These are phyloP conservation scores for Diaporthe destruens DNA, from an alignment of 2,329 filamentous ascomycete species.

Conservation along the genomic window DNA sequence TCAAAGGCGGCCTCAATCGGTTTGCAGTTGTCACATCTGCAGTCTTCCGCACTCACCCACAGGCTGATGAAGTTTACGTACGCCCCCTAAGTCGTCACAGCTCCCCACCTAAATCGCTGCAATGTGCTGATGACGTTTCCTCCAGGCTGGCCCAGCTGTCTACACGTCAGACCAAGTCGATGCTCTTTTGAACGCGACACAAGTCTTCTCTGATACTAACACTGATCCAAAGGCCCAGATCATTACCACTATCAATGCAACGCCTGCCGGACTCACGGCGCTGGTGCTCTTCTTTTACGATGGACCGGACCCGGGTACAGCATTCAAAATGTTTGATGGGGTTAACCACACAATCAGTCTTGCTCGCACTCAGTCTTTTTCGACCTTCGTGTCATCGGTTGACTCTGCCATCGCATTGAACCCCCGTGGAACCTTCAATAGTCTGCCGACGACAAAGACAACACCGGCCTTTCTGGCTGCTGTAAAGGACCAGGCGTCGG, in stretches of 20 bases:
- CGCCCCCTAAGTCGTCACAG: neutral
- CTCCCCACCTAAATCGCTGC: neutral
- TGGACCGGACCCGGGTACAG: constrained; percentile 45
- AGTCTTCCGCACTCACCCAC: constrained; percentile 43
- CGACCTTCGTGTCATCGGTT: constrained; percentile 42
- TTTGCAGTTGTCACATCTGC: constrained; percentile 48
- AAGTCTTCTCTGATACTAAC: constrained; percentile 45
- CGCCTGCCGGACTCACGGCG: constrained; percentile 31
- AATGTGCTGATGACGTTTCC: neutral
- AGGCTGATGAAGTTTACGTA: constrained; percentile 44
- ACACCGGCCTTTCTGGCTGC: constrained; percentile 46
- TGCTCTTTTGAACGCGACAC: constrained; percentile 47
- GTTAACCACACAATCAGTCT: constrained; percentile 39
- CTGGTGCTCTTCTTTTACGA: constrained; percentile 49
- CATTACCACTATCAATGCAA: constrained; percentile 47
- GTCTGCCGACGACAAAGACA: constrained; percentile 46
- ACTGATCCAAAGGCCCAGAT: constrained; percentile 48
- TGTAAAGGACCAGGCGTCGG: constrained; percentile 42
- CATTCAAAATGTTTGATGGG: constrained; percentile 45
- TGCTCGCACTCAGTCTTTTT: constrained; percentile 38
- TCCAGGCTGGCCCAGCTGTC: neutral
- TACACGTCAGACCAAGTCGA: constrained; percentile 41
- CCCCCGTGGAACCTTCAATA: constrained; percentile 47
- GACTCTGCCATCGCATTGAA: constrained; percentile 38
- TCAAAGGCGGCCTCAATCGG: constrained; percentile 47